Conservation (phyloP, 768 basidiomycete species). For the Tricholoma flavovirens region DNA sequence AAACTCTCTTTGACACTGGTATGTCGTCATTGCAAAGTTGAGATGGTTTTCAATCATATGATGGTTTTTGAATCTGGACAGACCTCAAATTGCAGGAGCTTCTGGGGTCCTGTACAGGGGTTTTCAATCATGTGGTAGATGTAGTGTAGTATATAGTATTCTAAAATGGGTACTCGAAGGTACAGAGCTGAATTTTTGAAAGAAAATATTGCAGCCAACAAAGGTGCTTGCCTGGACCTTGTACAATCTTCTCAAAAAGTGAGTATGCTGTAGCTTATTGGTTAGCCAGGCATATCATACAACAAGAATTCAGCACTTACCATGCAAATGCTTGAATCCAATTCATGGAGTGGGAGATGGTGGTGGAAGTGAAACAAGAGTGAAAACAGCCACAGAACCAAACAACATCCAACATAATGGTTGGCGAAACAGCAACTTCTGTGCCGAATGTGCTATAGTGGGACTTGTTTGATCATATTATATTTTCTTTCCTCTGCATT, state of each 20-base stretch:
- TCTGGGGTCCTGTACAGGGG: too few relatives aligned
- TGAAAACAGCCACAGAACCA: not conserved
- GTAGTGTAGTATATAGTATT: not conserved
- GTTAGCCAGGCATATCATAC: not conserved
- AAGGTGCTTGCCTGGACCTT: not conserved
- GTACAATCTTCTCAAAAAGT: not conserved
- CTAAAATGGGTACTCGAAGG: not conserved
- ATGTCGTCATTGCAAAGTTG: not conserved
- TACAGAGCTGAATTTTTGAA: not conserved
- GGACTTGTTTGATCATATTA: not conserved
- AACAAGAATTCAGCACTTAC: not conserved
- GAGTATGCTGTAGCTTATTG: not conserved
- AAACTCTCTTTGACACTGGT: not conserved
- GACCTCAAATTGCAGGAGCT: too few relatives aligned
- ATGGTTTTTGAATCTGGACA: not conserved
- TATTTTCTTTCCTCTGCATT: not conserved
- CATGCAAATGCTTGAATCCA: not conserved
- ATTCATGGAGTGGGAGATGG: not conserved
- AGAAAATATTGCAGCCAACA: not conserved
- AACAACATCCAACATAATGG: not conserved
- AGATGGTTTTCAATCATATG: not conserved
- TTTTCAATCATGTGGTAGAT: not conserved
- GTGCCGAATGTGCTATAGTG: not conserved
- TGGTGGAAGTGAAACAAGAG: not conserved
- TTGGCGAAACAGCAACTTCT: not conserved